These are phyloP conservation scores for Plantago major DNA, from an alignment of 257 asterid genomes.

Conservation along the genomic window DNA sequence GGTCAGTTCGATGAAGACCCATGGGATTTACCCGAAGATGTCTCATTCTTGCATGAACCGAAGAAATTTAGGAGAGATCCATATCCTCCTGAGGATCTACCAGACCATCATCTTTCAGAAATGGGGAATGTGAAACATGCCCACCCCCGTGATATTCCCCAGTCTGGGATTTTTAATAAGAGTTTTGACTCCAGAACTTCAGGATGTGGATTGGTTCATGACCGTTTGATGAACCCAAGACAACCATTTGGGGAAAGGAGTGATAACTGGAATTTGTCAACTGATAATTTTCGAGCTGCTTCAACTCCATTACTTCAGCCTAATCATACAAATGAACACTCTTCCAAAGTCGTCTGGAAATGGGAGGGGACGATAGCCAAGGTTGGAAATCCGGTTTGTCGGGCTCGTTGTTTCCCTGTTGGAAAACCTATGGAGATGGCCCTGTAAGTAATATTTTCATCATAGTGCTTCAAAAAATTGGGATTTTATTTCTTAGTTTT, in stretches of 20 bases:
- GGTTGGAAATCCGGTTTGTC: constrained; percentile 83
- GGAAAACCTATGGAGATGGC: constrained; percentile 74
- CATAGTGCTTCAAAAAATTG: constrained; percentile 10
- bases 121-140: constrained; percentile 45
- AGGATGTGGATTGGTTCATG: constrained; percentile 42
- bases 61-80: constrained; percentile 53
- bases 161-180: constrained; percentile 35
- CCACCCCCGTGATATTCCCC: constrained; percentile 37
- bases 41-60: constrained; percentile 47
- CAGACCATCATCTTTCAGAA: constrained; percentile 74
- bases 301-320: constrained; percentile 33
- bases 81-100: constrained; percentile 58
- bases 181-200: constrained; percentile 48
- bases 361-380: constrained; percentile 96
- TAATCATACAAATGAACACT: constrained; percentile 35
- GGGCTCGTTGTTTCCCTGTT: constrained; percentile 96
- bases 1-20: constrained; percentile 60
- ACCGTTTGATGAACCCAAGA: constrained; percentile 31
- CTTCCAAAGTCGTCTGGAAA: constrained; percentile 74
- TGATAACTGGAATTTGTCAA: constrained; percentile 42
- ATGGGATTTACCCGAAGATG: constrained; percentile 94
- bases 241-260: constrained; percentile 45
- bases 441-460: constrained; percentile 54
- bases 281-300: constrained; percentile 43
- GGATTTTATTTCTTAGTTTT: no score